phyloP scores from a whole-genome alignment of 805 yeast genomes.

The Suhomyces kilbournensis region DNA sequence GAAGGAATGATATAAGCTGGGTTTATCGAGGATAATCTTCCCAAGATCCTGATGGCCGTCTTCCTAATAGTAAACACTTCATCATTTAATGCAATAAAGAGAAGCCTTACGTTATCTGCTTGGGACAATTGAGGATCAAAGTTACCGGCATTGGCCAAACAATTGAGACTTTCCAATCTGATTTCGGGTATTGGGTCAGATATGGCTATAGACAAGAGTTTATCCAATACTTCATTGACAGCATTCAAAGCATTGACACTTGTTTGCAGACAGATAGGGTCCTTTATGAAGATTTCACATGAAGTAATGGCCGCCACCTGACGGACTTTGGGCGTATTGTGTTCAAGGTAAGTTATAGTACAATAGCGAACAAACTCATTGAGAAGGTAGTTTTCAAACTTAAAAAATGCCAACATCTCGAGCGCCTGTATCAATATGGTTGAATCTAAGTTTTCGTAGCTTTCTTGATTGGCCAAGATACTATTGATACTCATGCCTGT shows the following conservation, averaged over 20 bases:
- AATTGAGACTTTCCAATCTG: constrained; percentile 70
- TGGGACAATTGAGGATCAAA: constrained; percentile 94
- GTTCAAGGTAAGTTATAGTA: constrained; percentile 79
- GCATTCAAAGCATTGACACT: constrained; percentile 78
- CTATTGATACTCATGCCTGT: constrained; percentile 46
- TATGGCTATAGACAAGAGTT: constrained; percentile 75
- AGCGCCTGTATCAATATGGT: constrained; percentile 71
- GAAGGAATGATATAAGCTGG: constrained; percentile 97
- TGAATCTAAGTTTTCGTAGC: constrained; percentile 37
- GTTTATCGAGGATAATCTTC: constrained; percentile 78
- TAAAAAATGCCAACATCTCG: constrained; percentile 69
- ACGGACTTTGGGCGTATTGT: constrained; percentile 74
- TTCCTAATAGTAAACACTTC: constrained; percentile 81
- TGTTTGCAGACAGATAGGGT: constrained; percentile 80
- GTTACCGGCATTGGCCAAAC: constrained; percentile 57
- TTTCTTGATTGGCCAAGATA: constrained; percentile 28
- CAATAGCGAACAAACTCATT: constrained; percentile 87
- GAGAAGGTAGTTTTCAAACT: constrained; percentile 70
- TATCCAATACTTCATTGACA: constrained; percentile 80
- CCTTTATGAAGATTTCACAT: constrained; percentile 68
- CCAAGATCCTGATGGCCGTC: constrained; percentile 73
- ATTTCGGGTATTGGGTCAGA: constrained; percentile 88
- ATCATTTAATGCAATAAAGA: constrained; percentile 89
- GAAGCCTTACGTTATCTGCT: constrained; percentile 80
- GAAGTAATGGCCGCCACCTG: constrained; percentile 83